Evolutionary conservation across 176 grass and related monocot species (phyloP).

Genomic region (Raddia distichophylla): DNA sequence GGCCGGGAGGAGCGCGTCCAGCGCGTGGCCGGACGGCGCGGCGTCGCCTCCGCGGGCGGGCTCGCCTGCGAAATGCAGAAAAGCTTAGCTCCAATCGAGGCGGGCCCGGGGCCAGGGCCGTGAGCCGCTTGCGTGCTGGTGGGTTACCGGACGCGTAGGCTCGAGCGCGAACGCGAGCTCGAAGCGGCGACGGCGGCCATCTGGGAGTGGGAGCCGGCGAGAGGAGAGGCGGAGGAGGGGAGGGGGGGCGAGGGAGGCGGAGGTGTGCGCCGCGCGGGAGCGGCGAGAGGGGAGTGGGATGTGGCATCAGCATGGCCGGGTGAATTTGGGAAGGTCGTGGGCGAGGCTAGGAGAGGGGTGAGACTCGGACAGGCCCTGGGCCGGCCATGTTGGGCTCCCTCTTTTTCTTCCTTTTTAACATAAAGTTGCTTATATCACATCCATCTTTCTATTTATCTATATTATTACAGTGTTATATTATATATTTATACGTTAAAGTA

Average conservation of each 20-base stretch:
- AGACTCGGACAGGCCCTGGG: background rate
- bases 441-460: too few relatives aligned
- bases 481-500: too few relatives aligned
- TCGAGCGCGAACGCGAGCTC: constrained; percentile 8
- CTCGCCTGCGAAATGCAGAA: constrained; percentile 39
- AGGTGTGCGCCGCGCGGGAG: background rate
- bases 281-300: constrained; percentile 11
- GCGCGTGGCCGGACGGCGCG: constrained; percentile 25
- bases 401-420: too few relatives aligned
- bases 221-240: background rate
- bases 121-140: background rate
- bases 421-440: too few relatives aligned
- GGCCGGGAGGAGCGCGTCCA: constrained; percentile 54
- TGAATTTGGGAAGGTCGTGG: background rate
- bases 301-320: background rate
- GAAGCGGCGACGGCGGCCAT: constrained; percentile 30
- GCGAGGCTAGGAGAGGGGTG: background rate
- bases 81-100: constrained; percentile 27
- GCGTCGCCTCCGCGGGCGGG: background rate
- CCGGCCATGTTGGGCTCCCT: background rate
- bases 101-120: background rate
- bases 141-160: constrained; percentile 30
- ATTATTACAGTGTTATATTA: too few relatives aligned
- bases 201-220: background rate
- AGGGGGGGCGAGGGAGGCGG: background rate